Conservation (phyloP, 1,139 yeast species). For the Pichia kudriavzevii region DNA sequence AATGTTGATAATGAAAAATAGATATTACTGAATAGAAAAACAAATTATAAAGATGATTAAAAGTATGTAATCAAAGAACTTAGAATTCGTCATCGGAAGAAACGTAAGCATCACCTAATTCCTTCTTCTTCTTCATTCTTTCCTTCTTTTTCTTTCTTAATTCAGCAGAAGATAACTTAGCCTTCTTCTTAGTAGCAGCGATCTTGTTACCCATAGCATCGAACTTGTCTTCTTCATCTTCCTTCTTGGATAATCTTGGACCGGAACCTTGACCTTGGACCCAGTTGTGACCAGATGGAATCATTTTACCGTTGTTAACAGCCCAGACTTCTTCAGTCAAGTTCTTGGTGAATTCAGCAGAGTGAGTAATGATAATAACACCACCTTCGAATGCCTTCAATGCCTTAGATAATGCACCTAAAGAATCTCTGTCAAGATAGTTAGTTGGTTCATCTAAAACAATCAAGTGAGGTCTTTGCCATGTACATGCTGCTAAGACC, state of each 20-base stretch:
- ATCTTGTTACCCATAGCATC: constrained; percentile 99
- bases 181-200: constrained; percentile 92
- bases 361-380: constrained; percentile 98
- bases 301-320: constrained; percentile 94
- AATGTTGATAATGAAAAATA: constrained; percentile 1
- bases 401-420: constrained; percentile 99
- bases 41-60: constrained; percentile 1
- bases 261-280: constrained; percentile 99
- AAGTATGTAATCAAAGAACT: constrained; percentile 10
- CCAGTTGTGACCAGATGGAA: constrained; percentile 99
- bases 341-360: constrained; percentile 99
- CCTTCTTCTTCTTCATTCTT: constrained; percentile 99
- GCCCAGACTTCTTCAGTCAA: constrained; percentile 99
- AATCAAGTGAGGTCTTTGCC: constrained; percentile 99
- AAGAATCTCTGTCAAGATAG: constrained; percentile 98
- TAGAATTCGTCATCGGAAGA: constrained; percentile 82
- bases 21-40: constrained; percentile 1
- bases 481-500: constrained; percentile 99
- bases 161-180: constrained; percentile 97
- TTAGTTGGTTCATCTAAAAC: constrained; percentile 99
- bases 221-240: constrained; percentile 94
- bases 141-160: constrained; percentile 99
- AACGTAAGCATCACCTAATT: constrained; percentile 97
- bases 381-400: constrained; percentile 99
- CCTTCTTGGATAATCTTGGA: constrained; percentile 96